Evolutionary conservation across 768 basidiomycete genomes (phyloP).

Genomic region (Termitomyces sp.): DNA sequence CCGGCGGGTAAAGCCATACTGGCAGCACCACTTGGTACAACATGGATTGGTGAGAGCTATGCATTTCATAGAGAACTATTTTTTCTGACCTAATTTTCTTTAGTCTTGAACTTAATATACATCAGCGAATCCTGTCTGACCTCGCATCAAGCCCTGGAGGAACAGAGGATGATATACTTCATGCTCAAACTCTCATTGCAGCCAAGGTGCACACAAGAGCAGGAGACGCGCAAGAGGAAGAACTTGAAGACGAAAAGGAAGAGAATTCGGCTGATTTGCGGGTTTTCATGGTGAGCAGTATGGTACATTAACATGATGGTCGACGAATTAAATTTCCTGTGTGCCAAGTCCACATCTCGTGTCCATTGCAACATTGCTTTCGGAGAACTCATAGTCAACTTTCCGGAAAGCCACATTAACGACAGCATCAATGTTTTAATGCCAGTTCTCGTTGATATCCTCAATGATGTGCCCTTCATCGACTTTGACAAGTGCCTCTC

Average conservation of each 20-base stretch:
- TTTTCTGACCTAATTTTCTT: constrained; percentile 1
- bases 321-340: constrained; percentile 1
- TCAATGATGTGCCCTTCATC: constrained; percentile 70
- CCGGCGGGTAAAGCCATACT: background rate
- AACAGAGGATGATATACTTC: constrained; percentile 42
- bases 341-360: constrained; percentile 59
- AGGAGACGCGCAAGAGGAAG: constrained; percentile 25
- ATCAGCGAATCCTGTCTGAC: constrained; percentile 73
- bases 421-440: constrained; percentile 53
- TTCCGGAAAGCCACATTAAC: constrained; percentile 51
- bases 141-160: constrained; percentile 59
- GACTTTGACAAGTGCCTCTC: constrained; percentile 78
- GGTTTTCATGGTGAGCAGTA: constrained; percentile 39
- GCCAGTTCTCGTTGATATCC: constrained; percentile 61
- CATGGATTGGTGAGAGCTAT: constrained; percentile 50
- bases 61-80: constrained; percentile 2
- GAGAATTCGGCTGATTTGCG: constrained; percentile 29
- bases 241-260: constrained; percentile 26
- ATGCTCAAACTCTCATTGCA: constrained; percentile 56
- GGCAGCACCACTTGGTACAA: too few relatives aligned
- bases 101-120: constrained; percentile 79
- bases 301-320: constrained; percentile 8
- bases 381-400: constrained; percentile 70
- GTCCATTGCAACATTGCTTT: constrained; percentile 84
- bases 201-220: constrained; percentile 54